phyloP scores from a whole-genome alignment of 139 green algal genomes.

The Chlorella sp. region DNA sequence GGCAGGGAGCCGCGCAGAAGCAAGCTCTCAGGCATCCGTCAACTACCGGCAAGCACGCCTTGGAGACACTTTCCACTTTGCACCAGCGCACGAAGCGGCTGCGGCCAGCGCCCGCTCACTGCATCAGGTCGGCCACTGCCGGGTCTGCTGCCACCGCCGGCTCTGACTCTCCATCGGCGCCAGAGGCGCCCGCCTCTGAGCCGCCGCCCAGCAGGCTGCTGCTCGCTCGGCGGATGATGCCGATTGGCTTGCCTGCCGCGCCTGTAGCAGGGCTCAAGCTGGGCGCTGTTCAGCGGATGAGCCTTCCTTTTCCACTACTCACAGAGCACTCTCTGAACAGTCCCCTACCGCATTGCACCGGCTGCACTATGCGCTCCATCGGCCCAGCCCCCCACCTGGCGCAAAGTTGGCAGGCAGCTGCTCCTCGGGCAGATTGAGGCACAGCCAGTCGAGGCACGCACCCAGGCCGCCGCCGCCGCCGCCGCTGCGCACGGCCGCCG shows the following conservation, averaged over 20 bases:
- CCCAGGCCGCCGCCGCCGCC: constrained; percentile 12
- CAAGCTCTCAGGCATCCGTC: too few relatives aligned
- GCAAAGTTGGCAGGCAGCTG: constrained; percentile 65
- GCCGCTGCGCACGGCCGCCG: neutral
- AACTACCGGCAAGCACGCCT: too few relatives aligned
- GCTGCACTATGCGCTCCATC: neutral
- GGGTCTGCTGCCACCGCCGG: constrained; percentile 23
- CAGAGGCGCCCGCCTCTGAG: neutral
- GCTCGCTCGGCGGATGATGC: constrained; percentile 23
- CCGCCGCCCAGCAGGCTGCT: neutral
- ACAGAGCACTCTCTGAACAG: too few relatives aligned
- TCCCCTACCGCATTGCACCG: neutral
- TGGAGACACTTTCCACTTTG: too few relatives aligned
- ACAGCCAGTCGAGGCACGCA: constrained; percentile 77
- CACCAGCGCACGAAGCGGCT: too few relatives aligned
- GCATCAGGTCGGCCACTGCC: constrained; percentile 37
- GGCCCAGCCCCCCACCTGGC: constrained; percentile 28
- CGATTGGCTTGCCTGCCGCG: constrained; percentile 46
- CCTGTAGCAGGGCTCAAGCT: constrained; percentile 32
- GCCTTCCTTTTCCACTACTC: too few relatives aligned
- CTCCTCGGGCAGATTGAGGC: constrained; percentile 61
- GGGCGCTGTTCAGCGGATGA: too few relatives aligned
- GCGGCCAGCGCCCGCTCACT: too few relatives aligned
- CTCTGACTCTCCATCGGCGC: neutral
- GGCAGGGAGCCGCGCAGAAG: too few relatives aligned